Evolutionary conservation across 495 filamentous ascomycete genomes (phyloP).

Genomic region (Pseudevernia furfuracea): DNA sequence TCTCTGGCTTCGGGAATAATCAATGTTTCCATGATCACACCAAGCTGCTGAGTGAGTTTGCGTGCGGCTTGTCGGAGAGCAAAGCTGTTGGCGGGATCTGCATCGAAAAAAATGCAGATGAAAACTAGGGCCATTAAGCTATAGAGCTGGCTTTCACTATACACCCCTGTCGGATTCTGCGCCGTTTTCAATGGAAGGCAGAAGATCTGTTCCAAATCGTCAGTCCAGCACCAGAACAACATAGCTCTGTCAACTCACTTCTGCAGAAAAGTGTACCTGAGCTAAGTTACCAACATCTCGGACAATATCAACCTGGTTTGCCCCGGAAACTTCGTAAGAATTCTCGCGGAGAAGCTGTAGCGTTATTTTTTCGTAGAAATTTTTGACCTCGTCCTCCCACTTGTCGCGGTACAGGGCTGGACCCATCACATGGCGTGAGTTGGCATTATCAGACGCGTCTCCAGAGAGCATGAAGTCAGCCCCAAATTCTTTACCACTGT

Average conservation of each 20-base stretch:
- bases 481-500: slow-evolving; percentile 36
- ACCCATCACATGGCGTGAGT: slow-evolving; percentile 42
- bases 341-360: slow-evolving; percentile 43
- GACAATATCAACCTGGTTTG: slow-evolving; percentile 56
- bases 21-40: slow-evolving; percentile 50
- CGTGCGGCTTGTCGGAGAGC: slow-evolving; percentile 49
- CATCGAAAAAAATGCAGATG: slow-evolving; percentile 57
- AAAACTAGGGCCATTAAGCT: slow-evolving; percentile 50
- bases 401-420: slow-evolving; percentile 41
- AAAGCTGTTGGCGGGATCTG: slow-evolving; percentile 57
- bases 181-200: slow-evolving; percentile 56
- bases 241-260: slow-evolving; percentile 17
- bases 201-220: slow-evolving; percentile 36
- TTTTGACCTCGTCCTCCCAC: slow-evolving; percentile 45
- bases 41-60: slow-evolving; percentile 50
- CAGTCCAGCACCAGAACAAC: neutral
- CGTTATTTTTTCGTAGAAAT: slow-evolving; percentile 48
- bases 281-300: slow-evolving; percentile 56
- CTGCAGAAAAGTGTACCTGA: slow-evolving; percentile 52
- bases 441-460: slow-evolving; percentile 40
- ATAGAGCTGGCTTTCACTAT: slow-evolving; percentile 54
- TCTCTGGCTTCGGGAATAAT: slow-evolving; percentile 50
- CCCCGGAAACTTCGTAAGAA: slow-evolving; percentile 43
- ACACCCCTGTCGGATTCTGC: slow-evolving; percentile 49
- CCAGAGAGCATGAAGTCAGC: slow-evolving; percentile 50